Evolutionary conservation across 345 rosid genomes (phyloP).

Genomic region (Microcos paniculata): DNA sequence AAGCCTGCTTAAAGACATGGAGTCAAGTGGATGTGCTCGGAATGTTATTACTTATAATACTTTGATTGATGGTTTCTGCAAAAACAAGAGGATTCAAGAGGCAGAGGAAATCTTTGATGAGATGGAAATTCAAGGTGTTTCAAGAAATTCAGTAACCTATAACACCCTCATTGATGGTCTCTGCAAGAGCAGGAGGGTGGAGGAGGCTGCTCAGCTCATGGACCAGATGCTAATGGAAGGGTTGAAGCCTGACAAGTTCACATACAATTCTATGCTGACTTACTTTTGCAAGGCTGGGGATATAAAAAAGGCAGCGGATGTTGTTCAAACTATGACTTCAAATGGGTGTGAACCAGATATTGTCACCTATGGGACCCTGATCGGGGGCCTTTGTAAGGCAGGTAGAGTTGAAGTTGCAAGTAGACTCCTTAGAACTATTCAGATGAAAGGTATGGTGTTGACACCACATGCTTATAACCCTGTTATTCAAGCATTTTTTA

Average conservation of each 20-base stretch:
- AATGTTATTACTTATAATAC: conserved; percentile 81
- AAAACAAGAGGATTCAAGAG: conserved; percentile 64
- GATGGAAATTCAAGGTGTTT: conserved; percentile 88
- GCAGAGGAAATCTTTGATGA: conserved; percentile 93
- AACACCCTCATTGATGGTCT: conserved; percentile 90
- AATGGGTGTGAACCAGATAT: conserved; percentile 78
- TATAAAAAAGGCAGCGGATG: conserved; percentile 79
- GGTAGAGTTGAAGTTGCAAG: conserved; percentile 77
- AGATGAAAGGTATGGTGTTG: conserved; percentile 69
- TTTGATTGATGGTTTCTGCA: conserved; percentile 85
- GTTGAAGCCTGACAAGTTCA: conserved; percentile 76
- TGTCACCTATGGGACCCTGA: conserved; percentile 81
- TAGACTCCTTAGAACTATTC: conserved; percentile 67
- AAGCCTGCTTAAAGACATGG: conserved; percentile 76
- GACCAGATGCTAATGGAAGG: conserved; percentile 96
- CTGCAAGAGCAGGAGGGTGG: conserved; percentile 66
- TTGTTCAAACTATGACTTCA: conserved; percentile 80
- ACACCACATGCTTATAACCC: conserved; percentile 88
- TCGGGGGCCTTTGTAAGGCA: conserved; percentile 82
- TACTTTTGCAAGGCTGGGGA: conserved; percentile 73
- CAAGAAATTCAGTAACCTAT: conserved; percentile 80
- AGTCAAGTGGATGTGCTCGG: conserved; percentile 68
- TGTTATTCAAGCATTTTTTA: conserved; percentile 71
- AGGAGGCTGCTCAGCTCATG: conserved; percentile 84
- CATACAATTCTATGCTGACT: conserved; percentile 75